Evolutionary conservation across 345 rosid species (phyloP).

Genomic region (Nasturtium officinale): DNA sequence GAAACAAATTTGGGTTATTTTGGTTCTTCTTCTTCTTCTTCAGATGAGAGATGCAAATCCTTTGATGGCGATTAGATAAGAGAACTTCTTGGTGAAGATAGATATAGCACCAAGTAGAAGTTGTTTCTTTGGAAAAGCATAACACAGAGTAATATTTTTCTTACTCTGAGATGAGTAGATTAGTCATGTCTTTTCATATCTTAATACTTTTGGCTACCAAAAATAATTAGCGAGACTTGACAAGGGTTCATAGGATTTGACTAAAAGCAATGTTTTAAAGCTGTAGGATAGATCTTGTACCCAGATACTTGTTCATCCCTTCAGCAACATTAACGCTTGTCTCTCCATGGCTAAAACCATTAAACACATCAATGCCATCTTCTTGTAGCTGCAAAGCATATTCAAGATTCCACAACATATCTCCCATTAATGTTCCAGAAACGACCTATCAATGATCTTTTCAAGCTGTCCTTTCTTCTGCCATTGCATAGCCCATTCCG

Average conservation of each 20-base stretch:
- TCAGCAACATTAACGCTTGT: no score
- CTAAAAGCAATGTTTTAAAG: neutral
- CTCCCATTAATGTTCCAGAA: no score
- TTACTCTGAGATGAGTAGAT: slow-evolving; percentile 12
- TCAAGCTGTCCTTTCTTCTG: no score
- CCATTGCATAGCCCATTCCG: no score
- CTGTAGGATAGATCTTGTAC: neutral
- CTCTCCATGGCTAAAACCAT: no score
- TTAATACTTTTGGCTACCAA: slow-evolving; percentile 8
- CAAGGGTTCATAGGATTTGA: neutral
- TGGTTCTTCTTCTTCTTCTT: slow-evolving; percentile 19
- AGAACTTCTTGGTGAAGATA: slow-evolving; percentile 45
- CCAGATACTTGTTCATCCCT: neutral
- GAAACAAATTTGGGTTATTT: slow-evolving; percentile 12
- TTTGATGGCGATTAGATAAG: slow-evolving; percentile 43
- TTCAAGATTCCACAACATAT: no score
- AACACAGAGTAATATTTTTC: neutral
- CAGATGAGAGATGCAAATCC: slow-evolving; percentile 16
- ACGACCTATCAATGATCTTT: no score
- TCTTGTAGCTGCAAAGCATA: no score
- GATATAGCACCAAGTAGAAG: slow-evolving; percentile 5
- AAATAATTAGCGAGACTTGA: slow-evolving; percentile 13
- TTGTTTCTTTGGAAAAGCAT: neutral
- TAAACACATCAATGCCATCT: no score
- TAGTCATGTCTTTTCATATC: slow-evolving; percentile 14